Evolutionary conservation across 768 basidiomycete genomes (phyloP).

Genomic region (Mycena pura): DNA sequence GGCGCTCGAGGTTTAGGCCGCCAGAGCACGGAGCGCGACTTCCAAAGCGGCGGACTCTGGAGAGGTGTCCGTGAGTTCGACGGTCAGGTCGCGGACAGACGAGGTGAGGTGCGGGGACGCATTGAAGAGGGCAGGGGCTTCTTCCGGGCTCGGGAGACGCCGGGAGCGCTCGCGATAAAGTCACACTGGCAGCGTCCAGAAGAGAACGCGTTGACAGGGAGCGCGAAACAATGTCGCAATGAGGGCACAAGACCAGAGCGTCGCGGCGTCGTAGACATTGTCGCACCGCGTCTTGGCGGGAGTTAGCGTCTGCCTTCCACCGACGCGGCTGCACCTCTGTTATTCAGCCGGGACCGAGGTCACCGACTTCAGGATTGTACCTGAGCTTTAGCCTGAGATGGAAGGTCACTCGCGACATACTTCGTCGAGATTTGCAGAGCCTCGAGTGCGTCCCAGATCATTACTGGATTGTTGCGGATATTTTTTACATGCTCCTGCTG

Average conservation of each 20-base stretch:
- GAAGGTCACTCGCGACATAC: slow-evolving; percentile 47
- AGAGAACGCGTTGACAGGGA: too few relatives aligned
- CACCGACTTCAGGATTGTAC: slow-evolving; percentile 97
- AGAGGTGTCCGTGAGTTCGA: neutral
- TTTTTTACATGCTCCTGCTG: too few relatives aligned
- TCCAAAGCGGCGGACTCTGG: neutral
- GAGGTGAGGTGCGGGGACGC: slow-evolving; percentile 6
- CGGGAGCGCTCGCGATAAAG: too few relatives aligned
- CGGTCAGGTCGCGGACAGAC: slow-evolving; percentile 3
- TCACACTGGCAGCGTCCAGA: too few relatives aligned
- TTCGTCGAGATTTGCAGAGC: slow-evolving; percentile 87
- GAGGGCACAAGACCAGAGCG: too few relatives aligned
- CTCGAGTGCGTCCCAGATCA: too few relatives aligned
- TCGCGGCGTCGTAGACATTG: too few relatives aligned
- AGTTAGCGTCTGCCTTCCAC: slow-evolving; percentile 98
- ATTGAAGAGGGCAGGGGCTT: neutral
- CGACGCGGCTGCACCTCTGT: slow-evolving; percentile 90
- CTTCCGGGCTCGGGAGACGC: neutral
- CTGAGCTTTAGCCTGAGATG: slow-evolving; percentile 59
- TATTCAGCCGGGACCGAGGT: slow-evolving; percentile 95
- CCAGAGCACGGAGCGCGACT: neutral
- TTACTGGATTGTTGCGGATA: too few relatives aligned
- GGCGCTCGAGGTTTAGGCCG: neutral
- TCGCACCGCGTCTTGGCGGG: slow-evolving; percentile 91
- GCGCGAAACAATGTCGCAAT: too few relatives aligned